Percentiles rank a stretch among this genome's conserved stretches.
Conservation (phyloP, 129 eudicot species). For the Flaveria ramosissima region DNA sequence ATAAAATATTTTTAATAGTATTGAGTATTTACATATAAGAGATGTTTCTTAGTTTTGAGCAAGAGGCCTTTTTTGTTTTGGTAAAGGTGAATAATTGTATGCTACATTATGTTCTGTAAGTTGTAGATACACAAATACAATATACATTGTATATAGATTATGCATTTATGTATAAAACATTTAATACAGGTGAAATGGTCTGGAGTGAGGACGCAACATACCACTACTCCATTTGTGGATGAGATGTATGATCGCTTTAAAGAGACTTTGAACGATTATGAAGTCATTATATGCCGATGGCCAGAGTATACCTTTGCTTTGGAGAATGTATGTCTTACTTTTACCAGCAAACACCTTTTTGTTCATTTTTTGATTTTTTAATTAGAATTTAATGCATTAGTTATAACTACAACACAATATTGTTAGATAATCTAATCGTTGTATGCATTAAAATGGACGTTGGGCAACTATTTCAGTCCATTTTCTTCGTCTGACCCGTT, state of each 20-base stretch:
- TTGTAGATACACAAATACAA: background rate
- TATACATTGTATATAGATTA: background rate
- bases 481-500: background rate
- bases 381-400: background rate
- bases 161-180: background rate
- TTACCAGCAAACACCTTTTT: conserved; percentile 1
- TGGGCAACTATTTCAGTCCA: background rate
- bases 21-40: background rate
- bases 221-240: conserved; percentile 82
- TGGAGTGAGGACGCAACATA: conserved; percentile 71
- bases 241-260: conserved; percentile 74
- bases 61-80: background rate
- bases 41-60: background rate
- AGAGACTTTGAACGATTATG: conserved; percentile 64
- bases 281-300: conserved; percentile 81
- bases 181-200: conserved; percentile 65
- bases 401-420: background rate
- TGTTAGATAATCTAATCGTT: background rate
- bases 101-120: background rate
- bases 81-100: background rate
- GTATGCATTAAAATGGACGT: background rate
- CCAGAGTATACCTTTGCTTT: conserved; percentile 78
- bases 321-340: conserved; percentile 62
- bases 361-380: background rate
- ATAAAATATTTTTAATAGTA: background rate